Base-by-base conservation (phyloP, 345 rosid species). In the Rhizophora mangle region DNA sequence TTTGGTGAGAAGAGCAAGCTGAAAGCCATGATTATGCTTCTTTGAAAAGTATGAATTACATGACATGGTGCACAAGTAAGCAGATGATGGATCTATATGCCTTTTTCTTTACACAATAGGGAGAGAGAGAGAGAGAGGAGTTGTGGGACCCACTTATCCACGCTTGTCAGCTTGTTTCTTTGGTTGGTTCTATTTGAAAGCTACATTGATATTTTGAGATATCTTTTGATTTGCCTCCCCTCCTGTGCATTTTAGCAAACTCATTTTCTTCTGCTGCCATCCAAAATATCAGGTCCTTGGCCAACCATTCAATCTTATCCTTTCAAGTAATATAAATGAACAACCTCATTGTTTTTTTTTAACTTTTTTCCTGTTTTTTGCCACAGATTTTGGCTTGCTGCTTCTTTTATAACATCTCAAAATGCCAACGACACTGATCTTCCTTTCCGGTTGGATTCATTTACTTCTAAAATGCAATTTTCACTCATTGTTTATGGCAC, bases 11-110 rank as follows among this genome's bases (percentile, higher is more conserved):
- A 72, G 62, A 81, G 69, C 19, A 78, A 72, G 36, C 68, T 64
- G 70, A 68, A 62, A 68, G 88, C 85, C 92, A 84, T 84, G 4
- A 61, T 54, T 68, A 32, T 58, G 21, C 10, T 55, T 22, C 15
- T 22, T 54, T 55, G 27, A n/a, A 55, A 55, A 55, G 22, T 8
- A 55, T 22, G 11, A 22, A 13, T 22, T 55, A 55, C 2, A 46
- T 10, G 11, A 32, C 9, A 20, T 54, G 4, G 36, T 24, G 64
- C 46, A n/a, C 43, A 31, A 64, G 49, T 32, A 57, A 56, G 65
- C 52, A 70, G 75, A 65, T 24, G 34, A 72, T 64, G 71, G 52
- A 39, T 26, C 30, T 29, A 51, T 46, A 7, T 26, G 26, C 7
- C 16, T 60, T 60, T 61, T 69, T 36, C 31, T 39, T 0, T 55